Base-by-base conservation (phyloP, 371 early-diverging fungal genomes). In the Haplosporangium sp. region DNA sequence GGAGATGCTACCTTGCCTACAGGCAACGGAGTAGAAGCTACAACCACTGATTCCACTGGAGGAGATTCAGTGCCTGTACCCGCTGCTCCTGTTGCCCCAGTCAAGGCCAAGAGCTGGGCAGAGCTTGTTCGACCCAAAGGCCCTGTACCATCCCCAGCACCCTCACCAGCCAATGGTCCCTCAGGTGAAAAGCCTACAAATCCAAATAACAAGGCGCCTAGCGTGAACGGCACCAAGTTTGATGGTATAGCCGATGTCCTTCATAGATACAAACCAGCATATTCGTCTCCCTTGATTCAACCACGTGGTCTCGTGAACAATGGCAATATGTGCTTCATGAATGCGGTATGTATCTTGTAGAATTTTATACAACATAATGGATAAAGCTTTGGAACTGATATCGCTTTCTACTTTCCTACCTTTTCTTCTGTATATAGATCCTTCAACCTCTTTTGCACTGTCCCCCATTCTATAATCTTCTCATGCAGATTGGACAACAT, bases 241-340 rank as follows among this genome's bases (percentile, higher is more conserved):
- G 86, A 86, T 53, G 89, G 88, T 11, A 86, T 90, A 61, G 71
- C 84, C 69, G 90, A 88, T 57, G 87, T 90, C 19, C 83, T 92
- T 34, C 81, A 84, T 64, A 86, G 86, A 48, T 91, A 85, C 66
- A 84, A 89, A 48, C 86, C 88, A 15, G 83, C 83, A 4, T 90
- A 85, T 57, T 69, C 74, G 19, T 84, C 85, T 7, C 85, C 86
- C 48, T 84, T 92, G 35, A 85, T 96, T 40, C 90, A 90, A 65
- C 97, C 98, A 17, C 91, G 98, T 44, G 99, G 99, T 4, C 88
- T 98, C 56, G 92, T 96, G 69, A 98, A 98, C 77, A 94, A 91
- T 66, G 98, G 98, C 53, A 98, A 98, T 86, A 96, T 94, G 85
- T 98, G 99, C 84, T 98, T 96, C 77, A 95, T 98, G 95, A 98